Base-by-base conservation (phyloP, 2,329 filamentous ascomycete species). In the Sarocladium oryzae region DNA sequence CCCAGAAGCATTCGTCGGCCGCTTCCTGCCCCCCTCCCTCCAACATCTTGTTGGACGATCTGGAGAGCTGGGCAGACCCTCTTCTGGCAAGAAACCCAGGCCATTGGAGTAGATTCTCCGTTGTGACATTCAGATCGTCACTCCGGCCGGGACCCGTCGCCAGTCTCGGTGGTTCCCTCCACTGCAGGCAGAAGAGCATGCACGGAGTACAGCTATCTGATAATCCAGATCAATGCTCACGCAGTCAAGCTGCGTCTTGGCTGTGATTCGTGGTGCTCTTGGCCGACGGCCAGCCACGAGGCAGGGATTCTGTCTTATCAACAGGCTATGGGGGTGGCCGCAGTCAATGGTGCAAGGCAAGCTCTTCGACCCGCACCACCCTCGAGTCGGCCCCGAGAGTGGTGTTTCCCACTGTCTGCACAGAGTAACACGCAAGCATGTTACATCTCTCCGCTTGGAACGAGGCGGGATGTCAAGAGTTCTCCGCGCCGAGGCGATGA, bases 331-430 rank as follows among this genome's bases (percentile, higher is more conserved):
- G n/a, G n/a, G n/a, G n/a, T n/a, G n/a, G n/a, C n/a, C n/a, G n/a
- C n/a, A n/a, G n/a, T n/a, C n/a, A n/a, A n/a, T n/a, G n/a, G n/a
- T n/a, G n/a, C n/a, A n/a, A n/a, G n/a, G n/a, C n/a, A n/a, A 45
- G 24, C 40, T 45, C 4, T 45, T 45, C 36, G 40, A 45, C 24
- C 40, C 40, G 40, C 40, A 45, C 40, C 40, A 28, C 40, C 23
- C n/a, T 45, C 37, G 35, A 16, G 13, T 16, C 33, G 9, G 33
- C 8, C 7, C 28, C 28, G 28, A 13, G 13, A 32, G 28, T 7
- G 28, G 7, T 7, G 13, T 13, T 13, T 32, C 28, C 8, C 28
- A 32, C 28, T 13, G 28, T 13, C 16, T n/a, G n/a, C n/a, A n/a
- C n/a, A n/a, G n/a, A n/a, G 33, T 36, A 36, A n/a, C 33, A 36